Evolutionary conservation across 257 asterid species (phyloP), one percentile per base, ranked within the genome.

Genomic region (Cordia subcordata): DNA sequence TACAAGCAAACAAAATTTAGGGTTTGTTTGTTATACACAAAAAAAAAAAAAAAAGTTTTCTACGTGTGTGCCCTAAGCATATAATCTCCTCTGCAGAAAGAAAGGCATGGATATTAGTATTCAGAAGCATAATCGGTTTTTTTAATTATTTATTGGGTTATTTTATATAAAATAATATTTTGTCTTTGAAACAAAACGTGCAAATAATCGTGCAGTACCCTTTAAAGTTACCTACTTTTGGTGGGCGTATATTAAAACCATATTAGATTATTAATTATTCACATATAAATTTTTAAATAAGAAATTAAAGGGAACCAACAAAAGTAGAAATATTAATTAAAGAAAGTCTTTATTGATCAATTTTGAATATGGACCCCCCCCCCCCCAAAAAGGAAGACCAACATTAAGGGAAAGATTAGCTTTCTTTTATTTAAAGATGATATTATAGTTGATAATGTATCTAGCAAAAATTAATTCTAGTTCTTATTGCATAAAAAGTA

Each of bases 91-190:
- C 6, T 1, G 35, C 6, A 27, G n/a, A 56, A 42, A 57, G 49
- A 65, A 53, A 61, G 70, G 73, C 72, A 64, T 75, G 88, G 83
- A 76, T 63, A 65, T 70, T 79, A 76, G 79, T 74, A 79, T 79
- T 71, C 79, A 67, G 69, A 32, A 53, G 32, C 19, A 49, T 62
- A 38, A 22, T 49, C 46, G 35, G 35, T 27, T 27, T 27, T 27
- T 27, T 27, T 27, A 1, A 27, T 27, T 46, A 53, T 60, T 33
- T 51, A 58, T 71, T 20, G 54, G 70, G 50, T 10, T 45, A 62
- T 55, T 27, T 58, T 49, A 50, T 60, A 59, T 66, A 55, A 56
- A 58, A 66, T 71, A 74, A 67, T 60, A 38, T 53, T 45, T 66
- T 56, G 35, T 61, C 49, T 42, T 56, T 63, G 72, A 64, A 62